Base-by-base conservation (phyloP, 2,329 filamentous ascomycete species). In the Trichoderma gracile region DNA sequence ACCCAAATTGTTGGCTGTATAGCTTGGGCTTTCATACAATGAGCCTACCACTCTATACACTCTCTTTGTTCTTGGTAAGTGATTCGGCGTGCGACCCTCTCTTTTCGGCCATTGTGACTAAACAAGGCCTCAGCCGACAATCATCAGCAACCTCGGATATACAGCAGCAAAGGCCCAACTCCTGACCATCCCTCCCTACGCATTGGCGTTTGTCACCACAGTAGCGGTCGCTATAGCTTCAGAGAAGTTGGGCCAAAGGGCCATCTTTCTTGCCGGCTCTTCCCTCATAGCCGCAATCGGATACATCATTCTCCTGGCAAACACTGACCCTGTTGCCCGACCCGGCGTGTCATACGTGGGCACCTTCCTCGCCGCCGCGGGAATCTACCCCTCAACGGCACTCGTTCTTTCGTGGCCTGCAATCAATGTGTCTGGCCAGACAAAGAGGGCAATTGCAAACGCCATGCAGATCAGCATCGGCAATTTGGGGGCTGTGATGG, bases 1-100 rank as follows among this genome's bases (percentile, higher is more conserved):
- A 93, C 69, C 84, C 85, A 1, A 91, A 88, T 71, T 87, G 87
- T 70, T 91, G 86, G 87, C 79, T 93, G 0, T 93, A 93, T 68
- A 87, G 88, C 0, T 73, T 91, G 0, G 84, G 82, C 0, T 92
- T 91, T 69, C 89, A 92, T 72, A 91, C 88, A 5, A 86, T 92
- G 80, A 89, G 86, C 64, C 74, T 93, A 14, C 84, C 84, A 0
- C 75, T 86, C 0, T 86, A 86, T 65, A 85, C 83, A 0, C 75
- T 84, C 5, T 80, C 86, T 0, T 73, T 86, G 3, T 86, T 86
- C 63, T 64, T 86, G 75, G 59, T 63, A 38, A 25, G 50, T 46
- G 15, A 3, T n/a, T 8, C 2, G n/a, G 12, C 12, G 5, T 23
- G 12, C n/a, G n/a, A n/a, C n/a, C n/a, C n/a, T n/a, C n/a, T n/a